Conservation (phyloP, 108 stramenopile species). For the Fragilariopsis cylindrus region DNA sequence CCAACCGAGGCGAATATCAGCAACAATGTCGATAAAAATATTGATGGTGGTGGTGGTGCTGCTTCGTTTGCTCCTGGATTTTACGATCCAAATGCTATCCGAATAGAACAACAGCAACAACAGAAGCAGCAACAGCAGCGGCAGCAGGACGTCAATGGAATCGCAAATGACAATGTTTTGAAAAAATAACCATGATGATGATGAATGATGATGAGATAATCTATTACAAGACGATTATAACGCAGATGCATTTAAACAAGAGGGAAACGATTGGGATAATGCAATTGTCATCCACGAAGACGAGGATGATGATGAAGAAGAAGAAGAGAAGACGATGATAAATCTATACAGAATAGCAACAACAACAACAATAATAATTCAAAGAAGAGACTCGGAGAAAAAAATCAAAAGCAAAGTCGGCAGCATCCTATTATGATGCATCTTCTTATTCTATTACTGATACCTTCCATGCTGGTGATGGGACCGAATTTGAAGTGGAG, state of each 20-base stretch:
- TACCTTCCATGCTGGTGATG: constrained; percentile 25
- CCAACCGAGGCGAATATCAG: constrained; percentile 4
- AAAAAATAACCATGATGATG: constrained; percentile 1
- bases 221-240: constrained; percentile 28
- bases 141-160: constrained; percentile 14
- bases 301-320: neutral
- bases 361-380: neutral
- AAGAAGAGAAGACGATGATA: too few relatives aligned
- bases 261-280: constrained; percentile 24
- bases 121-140: neutral
- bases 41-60: too few relatives aligned
- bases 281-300: neutral
- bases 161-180: neutral
- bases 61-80: constrained; percentile 72
- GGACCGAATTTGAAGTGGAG: constrained; percentile 42
- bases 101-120: constrained; percentile 8
- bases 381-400: neutral
- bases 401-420: neutral
- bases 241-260: constrained; percentile 1
- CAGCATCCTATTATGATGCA: neutral
- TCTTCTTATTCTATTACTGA: neutral
- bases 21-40: constrained; percentile 6
- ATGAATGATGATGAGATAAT: constrained; percentile 6
- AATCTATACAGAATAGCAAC: neutral
- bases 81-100: constrained; percentile 49